Base-by-base conservation (phyloP, 2,329 filamentous ascomycete genomes). In the Trichoderma guizhouense region DNA sequence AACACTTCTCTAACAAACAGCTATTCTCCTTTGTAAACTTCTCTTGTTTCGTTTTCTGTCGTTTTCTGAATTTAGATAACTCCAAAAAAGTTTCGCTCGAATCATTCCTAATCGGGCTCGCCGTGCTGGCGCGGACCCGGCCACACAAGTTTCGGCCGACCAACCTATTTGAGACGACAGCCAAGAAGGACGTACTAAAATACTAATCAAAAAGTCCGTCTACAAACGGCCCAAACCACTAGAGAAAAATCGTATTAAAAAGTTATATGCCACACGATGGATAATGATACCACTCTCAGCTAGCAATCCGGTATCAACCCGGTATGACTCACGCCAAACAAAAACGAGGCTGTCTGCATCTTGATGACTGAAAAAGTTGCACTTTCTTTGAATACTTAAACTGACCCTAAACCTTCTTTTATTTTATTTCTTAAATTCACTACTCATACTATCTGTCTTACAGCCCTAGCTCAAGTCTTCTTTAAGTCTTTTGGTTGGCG, bases 51-150 rank as follows among this genome's bases (percentile, higher is more conserved):
- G 18, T 53, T 53, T 24, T 24, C 21, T 5, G 0, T 53, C 47
- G 47, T 53, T 53, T 53, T 14, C 47, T 53, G 36, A n/a, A 43
- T 24, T 24, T 24, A 53, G 47, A 53, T 3, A 51, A 53, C 47
- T 12, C 5, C n/a, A 14, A 51, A 34, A 53, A 65, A 55, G 15
- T 12, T 18, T 18, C n/a, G 53, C 53, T 21, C 21, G 11, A 69
- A 26, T 58, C 36, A 32, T 60, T 51, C 65, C 65, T 51, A 69
- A 47, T 69, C 65, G 65, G 65, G 65, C 36, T 69, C 65, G 36
- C 65, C 65, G 65, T 55, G 26, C 36, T 61, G 12, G 55, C 36
- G 51, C 53, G 65, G 65, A 58, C 11, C 65, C 65, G 62, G 47
- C 32, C 53, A 14, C 3, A 4, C 26, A 28, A 39, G 34, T 43